A percentile compares a stretch with the other conserved stretches of the same genome.
These are phyloP conservation scores for Collybiopsis luxurians DNA, from an alignment of 768 basidiomycete species.

Conservation along the genomic window DNA sequence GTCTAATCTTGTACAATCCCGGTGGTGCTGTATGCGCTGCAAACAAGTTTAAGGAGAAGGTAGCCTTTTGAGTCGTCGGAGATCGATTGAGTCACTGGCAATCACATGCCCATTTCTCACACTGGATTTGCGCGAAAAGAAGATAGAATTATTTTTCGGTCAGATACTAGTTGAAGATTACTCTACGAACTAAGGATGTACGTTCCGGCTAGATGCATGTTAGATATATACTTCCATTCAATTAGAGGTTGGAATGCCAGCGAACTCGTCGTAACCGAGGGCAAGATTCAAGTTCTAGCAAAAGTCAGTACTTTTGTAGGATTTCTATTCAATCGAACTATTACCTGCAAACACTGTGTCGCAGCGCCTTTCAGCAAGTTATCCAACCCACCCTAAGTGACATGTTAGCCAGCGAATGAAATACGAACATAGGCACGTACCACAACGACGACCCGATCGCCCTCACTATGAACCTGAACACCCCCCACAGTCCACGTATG, in stretches of 20 bases:
- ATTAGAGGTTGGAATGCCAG: conserved; percentile 45
- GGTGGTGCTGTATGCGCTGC: neutral
- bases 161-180: no score
- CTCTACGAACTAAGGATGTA: neutral
- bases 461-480: conserved; percentile 86
- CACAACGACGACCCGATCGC: conserved; percentile 91
- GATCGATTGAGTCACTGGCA: neutral
- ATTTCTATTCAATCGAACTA: conserved; percentile 4
- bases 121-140: no score
- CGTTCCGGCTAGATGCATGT: neutral
- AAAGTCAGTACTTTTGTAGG: neutral
- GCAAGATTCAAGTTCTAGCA: conserved; percentile 77
- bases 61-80: neutral
- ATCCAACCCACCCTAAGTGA: conserved; percentile 80
- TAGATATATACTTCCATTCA: neutral
- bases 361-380: conserved; percentile 98
- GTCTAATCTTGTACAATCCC: neutral
- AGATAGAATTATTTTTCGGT: no score
- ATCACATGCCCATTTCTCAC: no score
- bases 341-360: conserved; percentile 94
- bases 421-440: conserved; percentile 41
- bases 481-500: conserved; percentile 94
- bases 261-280: conserved; percentile 75
- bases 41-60: neutral
- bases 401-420: neutral